Conservation (phyloP, 139 green algal species). For the Nannochloris sp. region DNA sequence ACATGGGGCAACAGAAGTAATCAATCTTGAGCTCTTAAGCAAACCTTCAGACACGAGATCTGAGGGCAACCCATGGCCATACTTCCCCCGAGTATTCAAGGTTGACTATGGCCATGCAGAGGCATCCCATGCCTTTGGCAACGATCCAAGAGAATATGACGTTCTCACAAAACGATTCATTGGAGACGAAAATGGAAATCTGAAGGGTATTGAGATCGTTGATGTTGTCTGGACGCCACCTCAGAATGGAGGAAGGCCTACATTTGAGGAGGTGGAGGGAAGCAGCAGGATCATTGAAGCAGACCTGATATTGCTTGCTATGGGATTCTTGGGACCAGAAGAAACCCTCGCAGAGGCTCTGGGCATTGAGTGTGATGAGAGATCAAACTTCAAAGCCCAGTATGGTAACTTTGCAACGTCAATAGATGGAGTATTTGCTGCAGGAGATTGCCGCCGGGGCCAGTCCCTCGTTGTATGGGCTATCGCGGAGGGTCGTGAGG, state of each 20-base stretch:
- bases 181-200: conserved; percentile 57
- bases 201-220: conserved; percentile 56
- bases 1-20: conserved; percentile 64
- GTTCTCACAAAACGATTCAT: conserved; percentile 94
- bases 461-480: conserved; percentile 89
- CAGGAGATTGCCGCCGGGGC: conserved; percentile 86
- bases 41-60: conserved; percentile 66
- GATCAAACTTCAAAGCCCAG: conserved; percentile 94
- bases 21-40: conserved; percentile 92
- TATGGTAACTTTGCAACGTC: conserved; percentile 80
- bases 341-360: conserved; percentile 59
- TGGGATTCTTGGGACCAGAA: conserved; percentile 95
- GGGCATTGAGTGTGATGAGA: conserved; percentile 65
- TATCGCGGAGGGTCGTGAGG: conserved; percentile 81
- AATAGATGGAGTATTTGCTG: conserved; percentile 87
- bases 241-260: conserved; percentile 29
- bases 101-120: conserved; percentile 93
- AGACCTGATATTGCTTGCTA: conserved; percentile 88
- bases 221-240: conserved; percentile 35
- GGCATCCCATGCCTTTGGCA: conserved; percentile 56
- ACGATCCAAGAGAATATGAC: conserved; percentile 82
- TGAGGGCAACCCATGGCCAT: conserved; percentile 83
- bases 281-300: conserved; percentile 55
- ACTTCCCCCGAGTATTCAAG: conserved; percentile 70
- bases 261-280: conserved; percentile 65